phyloP scores from a whole-genome alignment of 1,284 basidiomycete species.

The Heterobasidion occidentale region DNA sequence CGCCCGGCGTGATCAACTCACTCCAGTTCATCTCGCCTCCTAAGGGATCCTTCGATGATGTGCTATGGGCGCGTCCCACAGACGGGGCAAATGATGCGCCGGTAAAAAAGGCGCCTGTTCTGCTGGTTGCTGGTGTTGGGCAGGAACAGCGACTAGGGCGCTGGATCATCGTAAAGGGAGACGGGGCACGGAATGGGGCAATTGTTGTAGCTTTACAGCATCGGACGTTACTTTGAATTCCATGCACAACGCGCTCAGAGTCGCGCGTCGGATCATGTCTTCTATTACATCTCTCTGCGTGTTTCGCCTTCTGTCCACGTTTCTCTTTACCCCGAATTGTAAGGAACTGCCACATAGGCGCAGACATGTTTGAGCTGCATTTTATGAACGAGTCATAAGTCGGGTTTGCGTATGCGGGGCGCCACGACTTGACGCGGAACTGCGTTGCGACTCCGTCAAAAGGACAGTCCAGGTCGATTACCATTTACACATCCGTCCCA shows the following conservation, averaged over 20 bases:
- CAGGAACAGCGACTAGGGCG: constrained; percentile 87
- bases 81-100: constrained; percentile 6
- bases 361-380: not conserved
- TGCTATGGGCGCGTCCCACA: constrained; percentile 30
- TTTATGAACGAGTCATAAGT: not conserved
- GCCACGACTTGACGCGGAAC: not conserved
- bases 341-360: too few species aligned
- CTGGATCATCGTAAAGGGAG: constrained; percentile 75
- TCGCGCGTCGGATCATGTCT: not conserved
- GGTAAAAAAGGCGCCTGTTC: constrained; percentile 18
- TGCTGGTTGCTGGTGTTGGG: constrained; percentile 77
- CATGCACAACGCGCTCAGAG: not conserved
- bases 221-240: constrained; percentile 22
- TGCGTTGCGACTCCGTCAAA: not conserved
- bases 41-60: constrained; percentile 35
- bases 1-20: constrained; percentile 82
- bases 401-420: not conserved
- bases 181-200: constrained; percentile 66
- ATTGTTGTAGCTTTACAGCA: constrained; percentile 49
- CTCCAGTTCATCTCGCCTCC: constrained; percentile 72
- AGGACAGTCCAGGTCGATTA: too few species aligned
- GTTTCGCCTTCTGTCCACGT: not conserved
- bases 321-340: not conserved
- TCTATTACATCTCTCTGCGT: too few species aligned
- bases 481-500: not conserved